Percentiles rank a stretch among this genome's conserved stretches.
Evolutionary conservation across 2,329 filamentous ascomycete genomes (phyloP).

Genomic region (Penicillium decumbens): DNA sequence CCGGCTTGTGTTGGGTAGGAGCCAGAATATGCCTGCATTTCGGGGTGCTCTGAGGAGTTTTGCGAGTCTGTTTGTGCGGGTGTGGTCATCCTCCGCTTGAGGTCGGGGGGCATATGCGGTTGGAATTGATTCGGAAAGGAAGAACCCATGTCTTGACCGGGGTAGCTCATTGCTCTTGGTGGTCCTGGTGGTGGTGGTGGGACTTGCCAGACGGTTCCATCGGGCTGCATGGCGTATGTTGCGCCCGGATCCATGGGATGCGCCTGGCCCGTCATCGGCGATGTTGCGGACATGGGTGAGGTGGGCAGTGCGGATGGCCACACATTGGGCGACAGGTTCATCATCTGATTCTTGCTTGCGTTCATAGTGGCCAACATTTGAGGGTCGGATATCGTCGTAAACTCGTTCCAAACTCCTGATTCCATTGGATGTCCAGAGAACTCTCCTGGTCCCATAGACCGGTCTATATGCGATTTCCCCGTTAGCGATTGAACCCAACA

Average conservation of each 20-base stretch:
- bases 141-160: slow-evolving; percentile 30
- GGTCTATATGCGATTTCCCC: slow-evolving; percentile 20
- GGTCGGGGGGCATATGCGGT: slow-evolving; percentile 28
- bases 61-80: slow-evolving; percentile 29
- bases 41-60: slow-evolving; percentile 21
- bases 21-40: slow-evolving; percentile 26
- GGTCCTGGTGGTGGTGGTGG: slow-evolving; percentile 24
- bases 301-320: slow-evolving; percentile 30
- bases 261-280: slow-evolving; percentile 30
- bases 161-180: slow-evolving; percentile 34
- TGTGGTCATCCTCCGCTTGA: slow-evolving; percentile 38
- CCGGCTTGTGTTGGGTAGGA: slow-evolving; percentile 28
- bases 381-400: slow-evolving; percentile 34
- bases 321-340: slow-evolving; percentile 31
- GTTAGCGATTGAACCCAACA: background rate
- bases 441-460: slow-evolving; percentile 26
- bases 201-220: slow-evolving; percentile 36
- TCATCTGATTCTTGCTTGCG: slow-evolving; percentile 30
- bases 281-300: slow-evolving; percentile 28
- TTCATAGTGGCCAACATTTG: slow-evolving; percentile 34
- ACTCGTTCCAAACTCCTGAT: slow-evolving; percentile 38
- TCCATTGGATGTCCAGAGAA: slow-evolving; percentile 32
- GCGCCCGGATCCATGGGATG: slow-evolving; percentile 29
- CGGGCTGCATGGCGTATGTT: slow-evolving; percentile 34
- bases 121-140: slow-evolving; percentile 30